phyloP scores from a whole-genome alignment of 768 basidiomycete species.

The Boletus pseudo-olivaceus region DNA sequence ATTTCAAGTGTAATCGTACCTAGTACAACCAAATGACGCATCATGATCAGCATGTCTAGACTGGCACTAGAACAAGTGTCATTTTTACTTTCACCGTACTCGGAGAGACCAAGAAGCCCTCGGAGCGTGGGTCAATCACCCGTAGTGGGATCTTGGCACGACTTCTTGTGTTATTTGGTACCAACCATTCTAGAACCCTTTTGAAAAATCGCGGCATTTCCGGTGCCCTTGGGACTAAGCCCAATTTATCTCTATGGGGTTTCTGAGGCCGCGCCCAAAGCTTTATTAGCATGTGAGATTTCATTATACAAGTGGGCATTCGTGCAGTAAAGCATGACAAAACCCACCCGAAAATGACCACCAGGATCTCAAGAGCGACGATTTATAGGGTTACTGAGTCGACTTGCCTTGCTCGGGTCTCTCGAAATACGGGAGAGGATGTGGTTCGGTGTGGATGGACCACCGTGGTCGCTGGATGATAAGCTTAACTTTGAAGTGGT shows the following conservation, averaged over 20 bases:
- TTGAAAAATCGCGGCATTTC: not conserved
- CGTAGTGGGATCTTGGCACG: too few relatives aligned
- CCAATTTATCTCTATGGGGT: slow-evolving; percentile 1
- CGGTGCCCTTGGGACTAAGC: not conserved
- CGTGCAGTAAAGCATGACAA: not conserved
- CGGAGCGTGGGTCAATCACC: not conserved
- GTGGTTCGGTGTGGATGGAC: not conserved
- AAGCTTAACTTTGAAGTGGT: not conserved
- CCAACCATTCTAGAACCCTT: not conserved
- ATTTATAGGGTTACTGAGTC: not conserved
- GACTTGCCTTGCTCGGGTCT: not conserved
- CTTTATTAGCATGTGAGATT: not conserved
- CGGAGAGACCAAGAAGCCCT: not conserved
- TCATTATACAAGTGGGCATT: not conserved
- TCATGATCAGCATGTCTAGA: not conserved
- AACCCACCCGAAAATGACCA: not conserved
- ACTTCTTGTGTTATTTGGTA: not conserved
- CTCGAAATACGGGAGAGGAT: not conserved
- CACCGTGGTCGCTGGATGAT: not conserved
- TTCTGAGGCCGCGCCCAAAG: slow-evolving; percentile 6
- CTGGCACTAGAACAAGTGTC: not conserved
- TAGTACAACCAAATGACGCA: not conserved
- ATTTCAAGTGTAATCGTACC: not conserved
- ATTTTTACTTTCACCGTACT: not conserved
- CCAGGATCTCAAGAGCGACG: not conserved